These are phyloP conservation scores for Cladophialophora bantiana DNA, from an alignment of 2,329 filamentous ascomycete species.

Conservation along the genomic window DNA sequence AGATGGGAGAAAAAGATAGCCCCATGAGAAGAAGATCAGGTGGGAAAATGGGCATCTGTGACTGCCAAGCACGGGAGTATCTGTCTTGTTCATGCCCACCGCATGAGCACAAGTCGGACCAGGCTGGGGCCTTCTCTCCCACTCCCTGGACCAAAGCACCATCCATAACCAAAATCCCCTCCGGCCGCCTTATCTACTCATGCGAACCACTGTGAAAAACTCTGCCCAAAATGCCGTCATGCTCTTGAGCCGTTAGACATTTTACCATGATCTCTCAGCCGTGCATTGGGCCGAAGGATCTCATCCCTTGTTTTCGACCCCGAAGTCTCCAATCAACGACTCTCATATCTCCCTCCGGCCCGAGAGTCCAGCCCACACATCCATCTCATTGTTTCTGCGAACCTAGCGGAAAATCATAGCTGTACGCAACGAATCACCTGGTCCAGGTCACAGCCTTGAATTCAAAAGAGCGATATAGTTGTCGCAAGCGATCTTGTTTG, in stretches of 20 bases:
- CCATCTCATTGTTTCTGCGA: slow-evolving; percentile 22
- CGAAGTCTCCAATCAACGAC: slow-evolving; percentile 29
- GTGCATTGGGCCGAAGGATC: slow-evolving; percentile 32
- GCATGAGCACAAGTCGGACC: slow-evolving; percentile 4
- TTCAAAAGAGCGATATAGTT: slow-evolving; percentile 14
- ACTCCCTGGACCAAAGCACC: slow-evolving; percentile 16
- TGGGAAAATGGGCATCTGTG: slow-evolving; percentile 6
- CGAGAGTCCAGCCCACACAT: slow-evolving; percentile 21
- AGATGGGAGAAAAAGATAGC: slow-evolving; percentile 12
- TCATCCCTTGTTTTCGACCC: slow-evolving; percentile 30
- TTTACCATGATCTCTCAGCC: slow-evolving; percentile 26
- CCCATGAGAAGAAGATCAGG: slow-evolving; percentile 8
- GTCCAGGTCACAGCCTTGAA: slow-evolving; percentile 30
- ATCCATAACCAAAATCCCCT: slow-evolving; percentile 31
- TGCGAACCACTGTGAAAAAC: slow-evolving; percentile 27
- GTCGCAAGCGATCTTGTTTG: slow-evolving; percentile 22
- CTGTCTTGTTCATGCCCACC: slow-evolving; percentile 5
- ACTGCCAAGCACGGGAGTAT: slow-evolving; percentile 4
- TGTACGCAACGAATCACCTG: slow-evolving; percentile 27
- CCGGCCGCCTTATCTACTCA: slow-evolving; percentile 31
- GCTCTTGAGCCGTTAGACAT: slow-evolving; percentile 22
- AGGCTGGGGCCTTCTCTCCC: slow-evolving; percentile 6
- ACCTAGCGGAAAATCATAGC: slow-evolving; percentile 13
- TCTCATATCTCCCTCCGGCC: slow-evolving; percentile 4
- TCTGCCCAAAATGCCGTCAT: slow-evolving; percentile 24